Percentiles rank a stretch among this genome's conserved stretches.
Conservation (phyloP, 768 basidiomycete species). For the Boletus rubropictus region DNA sequence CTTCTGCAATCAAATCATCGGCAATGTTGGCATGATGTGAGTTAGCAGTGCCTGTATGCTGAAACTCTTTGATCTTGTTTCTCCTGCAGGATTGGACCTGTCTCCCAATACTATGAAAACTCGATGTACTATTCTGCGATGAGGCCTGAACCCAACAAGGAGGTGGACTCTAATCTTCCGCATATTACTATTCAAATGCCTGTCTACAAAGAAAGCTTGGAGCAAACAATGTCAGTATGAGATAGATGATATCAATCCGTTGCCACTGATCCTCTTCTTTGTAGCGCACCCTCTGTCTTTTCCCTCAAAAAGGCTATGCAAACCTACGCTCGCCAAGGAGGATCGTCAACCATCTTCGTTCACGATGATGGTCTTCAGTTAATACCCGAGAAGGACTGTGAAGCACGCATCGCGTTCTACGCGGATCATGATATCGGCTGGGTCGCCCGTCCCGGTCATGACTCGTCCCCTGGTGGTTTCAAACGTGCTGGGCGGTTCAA, state of each 20-base stretch:
- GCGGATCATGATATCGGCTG: conserved; percentile 54
- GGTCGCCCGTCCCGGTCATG: conserved; percentile 52
- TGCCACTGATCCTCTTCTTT: not conserved
- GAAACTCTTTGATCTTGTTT: not conserved
- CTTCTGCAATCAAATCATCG: conserved; percentile 64
- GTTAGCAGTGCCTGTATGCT: conserved; percentile 16
- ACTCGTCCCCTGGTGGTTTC: conserved; percentile 16
- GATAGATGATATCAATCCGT: not conserved
- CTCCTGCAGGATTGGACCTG: conserved; percentile 59
- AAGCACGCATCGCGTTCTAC: conserved; percentile 47
- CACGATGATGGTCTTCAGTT: conserved; percentile 60
- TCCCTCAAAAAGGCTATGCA: conserved; percentile 59
- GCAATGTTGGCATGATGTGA: conserved; percentile 61
- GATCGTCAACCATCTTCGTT: conserved; percentile 50
- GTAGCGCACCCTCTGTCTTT: conserved; percentile 62
- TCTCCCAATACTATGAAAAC: conserved; percentile 82
- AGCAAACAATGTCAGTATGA: conserved; percentile 68
- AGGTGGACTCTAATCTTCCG: conserved; percentile 58
- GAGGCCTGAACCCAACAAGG: conserved; percentile 54
- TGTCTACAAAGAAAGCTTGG: conserved; percentile 82
- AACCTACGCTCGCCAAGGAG: conserved; percentile 61
- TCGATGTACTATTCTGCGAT: conserved; percentile 77
- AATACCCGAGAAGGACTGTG: conserved; percentile 41
- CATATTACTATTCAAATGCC: conserved; percentile 80
- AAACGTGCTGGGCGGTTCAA: conserved; percentile 78